Base-by-base conservation (phyloP, 225 moss, liverwort and hornwort species). In the Physcomitrium patens region DNA sequence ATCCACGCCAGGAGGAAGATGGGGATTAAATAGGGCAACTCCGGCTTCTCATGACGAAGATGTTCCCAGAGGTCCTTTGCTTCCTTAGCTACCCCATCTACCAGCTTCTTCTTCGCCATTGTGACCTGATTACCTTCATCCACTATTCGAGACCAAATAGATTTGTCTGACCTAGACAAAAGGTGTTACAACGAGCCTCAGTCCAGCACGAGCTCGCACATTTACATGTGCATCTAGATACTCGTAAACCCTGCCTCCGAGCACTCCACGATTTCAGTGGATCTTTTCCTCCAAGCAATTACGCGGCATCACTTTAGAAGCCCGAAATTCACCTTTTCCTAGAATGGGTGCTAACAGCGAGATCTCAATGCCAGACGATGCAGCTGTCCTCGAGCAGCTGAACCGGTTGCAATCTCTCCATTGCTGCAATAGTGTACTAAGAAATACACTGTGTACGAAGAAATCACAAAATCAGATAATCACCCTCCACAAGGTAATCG, bases 1-100 rank as follows among this genome's bases (percentile, higher is more conserved):
- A 86, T 63, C 93, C 93, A 93, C 37, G 93, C 93, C 37, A 89
- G 49, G 7, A 89, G 57, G 63, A 86, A 78, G 16, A 91, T 60
- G n/a, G 91, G 93, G 22, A 93, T 75, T 14, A 93, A 72, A 60
- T 82, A 91, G 1, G 93, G 93, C 64, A 93, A 80, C 48, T 82
- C 79, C 18, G 93, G 93, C 75, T 93, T 93, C 42, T 93, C 91
- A 20, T 87, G 83, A n/a, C 91, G 56, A 48, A 93, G 57, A 74
- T 87, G 84, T 65, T 79, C 85, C 89, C 87, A 93, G 41, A 91
- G 45, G 73, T 74, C 62, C 80, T 87, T 87, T 31, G 82, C 91
- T 69, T 91, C 91, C 64, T 85, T 80, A 19, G 82, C 73, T 45
- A 87, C 91, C 54, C 82, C 85, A 60, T 77, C 80, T 47, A 89